phyloP scores from a whole-genome alignment of 2,329 filamentous ascomycete genomes.

The Aureobasidium sp. region DNA sequence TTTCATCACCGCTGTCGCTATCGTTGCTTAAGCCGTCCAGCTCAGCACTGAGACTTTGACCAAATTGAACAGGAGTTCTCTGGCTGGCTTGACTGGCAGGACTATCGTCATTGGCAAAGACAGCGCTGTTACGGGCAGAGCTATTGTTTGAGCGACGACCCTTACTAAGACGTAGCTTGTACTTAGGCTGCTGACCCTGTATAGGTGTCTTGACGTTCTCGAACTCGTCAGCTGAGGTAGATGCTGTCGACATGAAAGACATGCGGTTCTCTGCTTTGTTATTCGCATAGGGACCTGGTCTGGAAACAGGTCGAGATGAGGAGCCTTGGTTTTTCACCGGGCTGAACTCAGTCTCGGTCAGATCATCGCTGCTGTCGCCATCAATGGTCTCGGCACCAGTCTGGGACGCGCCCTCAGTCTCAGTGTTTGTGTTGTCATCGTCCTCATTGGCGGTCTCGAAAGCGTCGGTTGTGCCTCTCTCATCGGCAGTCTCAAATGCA shows the following conservation, averaged over 20 bases:
- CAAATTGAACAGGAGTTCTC: constrained; percentile 40
- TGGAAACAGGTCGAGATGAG: constrained; percentile 22
- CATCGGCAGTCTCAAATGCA: constrained; percentile 55
- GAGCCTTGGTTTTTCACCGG: constrained; percentile 15
- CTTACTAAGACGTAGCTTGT: constrained; percentile 60
- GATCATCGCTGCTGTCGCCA: constrained; percentile 64
- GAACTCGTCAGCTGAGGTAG: constrained; percentile 71
- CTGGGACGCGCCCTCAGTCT: constrained; percentile 83
- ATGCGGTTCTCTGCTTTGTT: constrained; percentile 50
- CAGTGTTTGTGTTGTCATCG: constrained; percentile 54
- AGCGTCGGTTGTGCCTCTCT: constrained; percentile 52
- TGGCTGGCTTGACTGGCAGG: constrained; percentile 45
- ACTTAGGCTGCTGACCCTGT: constrained; percentile 57
- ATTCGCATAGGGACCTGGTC: constrained; percentile 35
- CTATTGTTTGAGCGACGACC: constrained; percentile 6
- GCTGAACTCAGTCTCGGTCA: constrained; percentile 74
- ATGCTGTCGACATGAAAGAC: constrained; percentile 82
- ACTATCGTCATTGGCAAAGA: constrained; percentile 37
- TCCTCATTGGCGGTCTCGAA: constrained; percentile 75
- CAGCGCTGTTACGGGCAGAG: constrained; percentile 14
- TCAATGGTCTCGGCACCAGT: constrained; percentile 72
- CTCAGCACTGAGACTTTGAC: constrained; percentile 85
- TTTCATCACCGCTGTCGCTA: constrained; percentile 16
- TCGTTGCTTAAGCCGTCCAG: constrained; percentile 73
- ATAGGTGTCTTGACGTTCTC: constrained; percentile 58